Conservation (phyloP, 106 monocot species). For the Dactylorhiza incarnata region DNA sequence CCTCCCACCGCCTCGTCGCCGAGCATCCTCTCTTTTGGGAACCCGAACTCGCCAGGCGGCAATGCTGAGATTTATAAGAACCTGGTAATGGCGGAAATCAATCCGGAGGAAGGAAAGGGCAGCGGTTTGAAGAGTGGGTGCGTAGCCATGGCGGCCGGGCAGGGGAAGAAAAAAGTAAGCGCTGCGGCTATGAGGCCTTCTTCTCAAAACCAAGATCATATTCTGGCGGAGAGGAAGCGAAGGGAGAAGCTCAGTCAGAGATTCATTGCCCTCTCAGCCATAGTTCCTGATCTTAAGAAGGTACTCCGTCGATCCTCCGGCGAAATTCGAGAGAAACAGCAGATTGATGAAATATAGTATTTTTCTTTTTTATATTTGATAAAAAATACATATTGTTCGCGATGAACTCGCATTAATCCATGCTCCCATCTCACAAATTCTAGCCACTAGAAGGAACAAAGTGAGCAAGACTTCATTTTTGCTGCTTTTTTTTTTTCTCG, state of each 20-base stretch:
- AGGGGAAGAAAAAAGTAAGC: background rate
- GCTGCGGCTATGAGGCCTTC: slow-evolving; percentile 7
- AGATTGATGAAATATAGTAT: no score
- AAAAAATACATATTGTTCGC: no score
- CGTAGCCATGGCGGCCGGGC: background rate
- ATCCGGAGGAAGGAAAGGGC: slow-evolving; percentile 10
- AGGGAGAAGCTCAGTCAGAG: slow-evolving; percentile 59
- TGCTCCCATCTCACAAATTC: no score
- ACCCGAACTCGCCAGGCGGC: slow-evolving; percentile 10
- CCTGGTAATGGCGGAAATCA: background rate
- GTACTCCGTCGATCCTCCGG: slow-evolving; percentile 3
- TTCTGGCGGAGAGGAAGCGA: slow-evolving; percentile 57
- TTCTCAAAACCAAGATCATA: slow-evolving; percentile 37
- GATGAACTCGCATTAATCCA: no score
- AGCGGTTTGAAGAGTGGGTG: slow-evolving; percentile 16
- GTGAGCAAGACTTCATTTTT: no score
- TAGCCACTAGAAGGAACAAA: no score
- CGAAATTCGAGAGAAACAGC: background rate
- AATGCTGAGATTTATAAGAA: background rate
- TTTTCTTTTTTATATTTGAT: no score
- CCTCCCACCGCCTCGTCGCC: slow-evolving; percentile 9
- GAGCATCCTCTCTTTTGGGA: slow-evolving; percentile 33
- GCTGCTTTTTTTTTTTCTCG: no score
- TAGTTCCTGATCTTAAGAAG: slow-evolving; percentile 57
- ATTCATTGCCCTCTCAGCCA: slow-evolving; percentile 49